Evolutionary conservation across 257 asterid genomes (phyloP).

Genomic region (Primulina tabacum): DNA sequence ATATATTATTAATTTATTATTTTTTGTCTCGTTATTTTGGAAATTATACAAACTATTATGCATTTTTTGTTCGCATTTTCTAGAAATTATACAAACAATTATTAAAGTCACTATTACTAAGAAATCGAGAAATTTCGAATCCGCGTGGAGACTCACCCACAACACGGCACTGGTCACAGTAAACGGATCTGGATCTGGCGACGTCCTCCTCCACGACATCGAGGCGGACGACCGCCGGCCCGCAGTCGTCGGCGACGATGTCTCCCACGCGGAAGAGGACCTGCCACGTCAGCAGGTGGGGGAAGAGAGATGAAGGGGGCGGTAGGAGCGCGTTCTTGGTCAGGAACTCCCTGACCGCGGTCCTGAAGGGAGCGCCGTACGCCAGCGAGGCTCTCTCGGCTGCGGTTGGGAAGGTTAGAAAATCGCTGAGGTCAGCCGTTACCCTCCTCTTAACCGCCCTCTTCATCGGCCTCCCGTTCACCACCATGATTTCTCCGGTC

Average conservation of each 20-base stretch:
- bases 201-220: constrained; percentile 96
- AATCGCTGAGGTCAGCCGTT: constrained; percentile 69
- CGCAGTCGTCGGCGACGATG: constrained; percentile 43
- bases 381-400: constrained; percentile 31
- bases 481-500: constrained; percentile 46
- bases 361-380: constrained; percentile 55
- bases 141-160: constrained; percentile 79
- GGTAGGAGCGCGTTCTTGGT: constrained; percentile 64
- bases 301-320: constrained; percentile 74
- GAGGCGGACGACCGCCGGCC: constrained; percentile 60
- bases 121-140: constrained; percentile 1
- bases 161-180: constrained; percentile 98
- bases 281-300: constrained; percentile 88
- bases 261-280: constrained; percentile 81
- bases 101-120: too few relatives aligned
- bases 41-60: too few relatives aligned
- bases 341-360: constrained; percentile 50
- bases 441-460: constrained; percentile 68
- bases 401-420: constrained; percentile 58
- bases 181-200: constrained; percentile 79
- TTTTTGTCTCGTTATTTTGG: too few relatives aligned
- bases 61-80: too few relatives aligned
- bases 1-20: too few relatives aligned
- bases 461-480: constrained; percentile 55
- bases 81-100: too few relatives aligned